Conservation (phyloP, 306 rosid genomes). For the barrel medic (Medicago truncatula) region DNA sequence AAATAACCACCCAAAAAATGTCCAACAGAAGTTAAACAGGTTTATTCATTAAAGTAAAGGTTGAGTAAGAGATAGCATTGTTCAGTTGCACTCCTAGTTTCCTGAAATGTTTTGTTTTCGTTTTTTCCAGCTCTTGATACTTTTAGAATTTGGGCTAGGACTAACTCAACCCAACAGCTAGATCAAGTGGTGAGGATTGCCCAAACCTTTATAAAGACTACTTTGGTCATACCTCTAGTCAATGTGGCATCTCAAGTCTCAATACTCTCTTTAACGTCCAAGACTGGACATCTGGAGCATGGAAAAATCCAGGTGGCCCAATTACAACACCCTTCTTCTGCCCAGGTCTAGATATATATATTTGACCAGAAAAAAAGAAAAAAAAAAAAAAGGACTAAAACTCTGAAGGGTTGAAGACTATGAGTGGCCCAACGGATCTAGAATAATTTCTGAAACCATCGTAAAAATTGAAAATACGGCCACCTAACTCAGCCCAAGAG, state of each 20-base stretch:
- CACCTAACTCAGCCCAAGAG: background rate
- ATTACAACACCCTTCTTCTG: no score
- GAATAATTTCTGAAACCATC: background rate
- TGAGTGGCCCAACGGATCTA: background rate
- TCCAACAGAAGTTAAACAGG: conserved; percentile 27
- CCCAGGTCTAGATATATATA: no score
- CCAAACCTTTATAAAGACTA: background rate
- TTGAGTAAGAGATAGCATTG: background rate
- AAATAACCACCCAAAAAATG: conserved; percentile 20
- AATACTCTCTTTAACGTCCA: no score
- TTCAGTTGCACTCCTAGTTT: conserved; percentile 5
- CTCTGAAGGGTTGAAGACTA: background rate
- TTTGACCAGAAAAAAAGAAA: no score
- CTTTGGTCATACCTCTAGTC: background rate
- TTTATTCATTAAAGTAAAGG: conserved; percentile 9
- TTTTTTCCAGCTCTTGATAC: conserved; percentile 12
- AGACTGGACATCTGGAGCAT: no score
- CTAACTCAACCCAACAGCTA: conserved; percentile 4
- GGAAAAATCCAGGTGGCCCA: no score
- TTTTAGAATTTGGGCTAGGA: background rate
- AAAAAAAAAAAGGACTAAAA: background rate
- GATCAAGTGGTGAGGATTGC: background rate
- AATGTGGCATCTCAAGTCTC: no score
- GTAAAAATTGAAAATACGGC: background rate
- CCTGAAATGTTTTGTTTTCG: background rate